Evolutionary conservation across 306 rosid species (phyloP).

Genomic region (Dryas octopetala): DNA sequence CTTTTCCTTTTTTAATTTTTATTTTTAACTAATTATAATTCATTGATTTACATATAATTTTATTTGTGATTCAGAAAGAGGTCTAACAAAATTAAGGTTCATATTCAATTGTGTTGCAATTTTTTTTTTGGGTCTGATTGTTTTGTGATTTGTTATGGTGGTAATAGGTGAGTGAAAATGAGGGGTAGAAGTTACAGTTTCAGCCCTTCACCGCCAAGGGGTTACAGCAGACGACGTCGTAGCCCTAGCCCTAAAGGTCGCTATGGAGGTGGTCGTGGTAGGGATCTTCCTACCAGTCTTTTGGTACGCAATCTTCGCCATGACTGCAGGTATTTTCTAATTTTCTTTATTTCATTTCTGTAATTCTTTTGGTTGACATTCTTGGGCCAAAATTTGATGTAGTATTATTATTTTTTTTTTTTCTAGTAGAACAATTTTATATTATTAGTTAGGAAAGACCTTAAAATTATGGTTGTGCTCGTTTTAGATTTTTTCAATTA

Average conservation of each 20-base stretch:
- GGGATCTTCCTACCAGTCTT: conserved; percentile 75
- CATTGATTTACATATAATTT: too few species aligned
- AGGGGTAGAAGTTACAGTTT: conserved; percentile 84
- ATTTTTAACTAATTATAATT: too few species aligned
- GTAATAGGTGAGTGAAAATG: conserved; percentile 43
- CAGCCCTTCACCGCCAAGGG: conserved; percentile 77
- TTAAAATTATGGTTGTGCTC: background rate
- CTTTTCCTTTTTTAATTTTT: background rate
- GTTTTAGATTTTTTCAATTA: background rate
- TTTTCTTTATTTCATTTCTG: background rate
- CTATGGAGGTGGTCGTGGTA: conserved; percentile 48
- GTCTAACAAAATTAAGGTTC: background rate
- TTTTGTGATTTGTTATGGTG: background rate
- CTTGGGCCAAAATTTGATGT: background rate
- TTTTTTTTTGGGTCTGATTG: background rate
- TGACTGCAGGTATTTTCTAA: conserved; percentile 56
- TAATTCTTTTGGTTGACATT: background rate
- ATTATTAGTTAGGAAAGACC: background rate
- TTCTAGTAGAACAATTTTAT: background rate
- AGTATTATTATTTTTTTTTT: background rate
- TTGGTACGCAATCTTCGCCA: conserved; percentile 75
- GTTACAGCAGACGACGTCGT: conserved; percentile 50
- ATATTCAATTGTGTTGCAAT: background rate
- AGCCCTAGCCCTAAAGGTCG: conserved; percentile 68
- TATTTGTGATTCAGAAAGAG: too few species aligned